Evolutionary conservation across 345 rosid species (phyloP).

Genomic region (rapeseed (Brassica napus)): DNA sequence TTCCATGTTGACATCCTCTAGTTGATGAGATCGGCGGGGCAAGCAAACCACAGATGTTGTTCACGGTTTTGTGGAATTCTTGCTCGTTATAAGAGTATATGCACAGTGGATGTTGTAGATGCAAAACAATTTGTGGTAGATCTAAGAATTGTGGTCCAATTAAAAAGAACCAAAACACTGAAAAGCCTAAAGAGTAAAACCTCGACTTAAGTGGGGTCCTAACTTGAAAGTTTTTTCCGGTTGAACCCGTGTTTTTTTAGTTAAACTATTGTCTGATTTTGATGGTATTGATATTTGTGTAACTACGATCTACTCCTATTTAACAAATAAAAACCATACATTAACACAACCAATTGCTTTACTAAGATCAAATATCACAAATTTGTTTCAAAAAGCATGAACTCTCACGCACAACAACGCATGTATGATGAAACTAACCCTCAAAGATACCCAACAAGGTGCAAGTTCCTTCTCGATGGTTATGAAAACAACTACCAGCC

Average conservation of each 20-base stretch:
- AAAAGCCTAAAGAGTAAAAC: neutral
- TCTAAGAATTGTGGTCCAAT: neutral
- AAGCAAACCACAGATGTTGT: neutral
- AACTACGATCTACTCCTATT: neutral
- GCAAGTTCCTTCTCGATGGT: neutral
- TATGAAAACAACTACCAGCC: neutral
- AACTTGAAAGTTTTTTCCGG: neutral
- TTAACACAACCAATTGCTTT: neutral
- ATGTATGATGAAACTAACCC: too few relatives aligned
- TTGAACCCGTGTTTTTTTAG: neutral
- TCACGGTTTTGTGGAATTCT: neutral
- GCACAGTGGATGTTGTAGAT: neutral
- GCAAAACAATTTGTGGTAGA: neutral
- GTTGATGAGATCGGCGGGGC: neutral
- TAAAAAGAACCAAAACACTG: neutral
- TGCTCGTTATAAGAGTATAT: neutral
- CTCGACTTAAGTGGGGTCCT: neutral
- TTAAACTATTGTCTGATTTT: neutral
- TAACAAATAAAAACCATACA: neutral
- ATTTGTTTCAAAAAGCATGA: neutral
- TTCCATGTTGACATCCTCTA: neutral
- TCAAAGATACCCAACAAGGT: neutral
- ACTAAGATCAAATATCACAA: neutral
- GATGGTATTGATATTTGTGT: neutral
- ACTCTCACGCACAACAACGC: neutral